A percentile compares a stretch with the other conserved stretches of the same genome.
Evolutionary conservation across 352 stramenopile species (phyloP).

Genomic region (Phytophthora crassamura): DNA sequence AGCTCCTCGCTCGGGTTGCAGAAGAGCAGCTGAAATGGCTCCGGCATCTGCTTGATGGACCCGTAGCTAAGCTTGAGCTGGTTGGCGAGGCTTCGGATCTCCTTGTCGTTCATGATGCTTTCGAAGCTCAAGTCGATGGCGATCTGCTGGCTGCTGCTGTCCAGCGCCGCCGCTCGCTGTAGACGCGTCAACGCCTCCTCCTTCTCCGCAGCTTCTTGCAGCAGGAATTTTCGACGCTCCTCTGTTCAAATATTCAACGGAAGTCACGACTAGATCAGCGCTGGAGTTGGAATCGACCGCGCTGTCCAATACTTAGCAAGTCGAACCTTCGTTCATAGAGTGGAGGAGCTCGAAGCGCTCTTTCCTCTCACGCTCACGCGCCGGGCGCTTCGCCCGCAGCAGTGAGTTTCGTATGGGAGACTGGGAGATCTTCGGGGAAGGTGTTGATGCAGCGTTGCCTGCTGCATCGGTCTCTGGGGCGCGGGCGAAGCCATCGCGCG

Average conservation of each 20-base stretch:
- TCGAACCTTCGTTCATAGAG: slow-evolving; percentile 64
- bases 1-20: slow-evolving; percentile 65
- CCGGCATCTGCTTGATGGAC: slow-evolving; percentile 62
- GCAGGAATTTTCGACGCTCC: slow-evolving; percentile 55
- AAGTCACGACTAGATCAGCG: not conserved
- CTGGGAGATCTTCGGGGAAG: not conserved
- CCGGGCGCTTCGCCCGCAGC: slow-evolving; percentile 35
- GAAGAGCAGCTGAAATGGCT: slow-evolving; percentile 70
- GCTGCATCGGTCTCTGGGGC: slow-evolving; percentile 8
- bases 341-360: slow-evolving; percentile 61
- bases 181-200: slow-evolving; percentile 38
- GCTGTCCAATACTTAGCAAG: not conserved
- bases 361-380: slow-evolving; percentile 58
- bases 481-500: slow-evolving; percentile 3
- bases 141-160: slow-evolving; percentile 47
- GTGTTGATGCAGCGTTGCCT: not conserved
- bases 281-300: not conserved
- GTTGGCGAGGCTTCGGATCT: slow-evolving; percentile 75
- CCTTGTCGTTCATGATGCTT: slow-evolving; percentile 87
- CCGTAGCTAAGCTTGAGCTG: slow-evolving; percentile 83
- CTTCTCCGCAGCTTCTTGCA: slow-evolving; percentile 49
- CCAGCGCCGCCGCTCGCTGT: slow-evolving; percentile 26
- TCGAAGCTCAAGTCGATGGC: slow-evolving; percentile 80
- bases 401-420: slow-evolving; percentile 8
- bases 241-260: slow-evolving; percentile 37